These are phyloP conservation scores for Stephanodiscus triporus DNA, from an alignment of 108 stramenopile genomes.

Conservation along the genomic window DNA sequence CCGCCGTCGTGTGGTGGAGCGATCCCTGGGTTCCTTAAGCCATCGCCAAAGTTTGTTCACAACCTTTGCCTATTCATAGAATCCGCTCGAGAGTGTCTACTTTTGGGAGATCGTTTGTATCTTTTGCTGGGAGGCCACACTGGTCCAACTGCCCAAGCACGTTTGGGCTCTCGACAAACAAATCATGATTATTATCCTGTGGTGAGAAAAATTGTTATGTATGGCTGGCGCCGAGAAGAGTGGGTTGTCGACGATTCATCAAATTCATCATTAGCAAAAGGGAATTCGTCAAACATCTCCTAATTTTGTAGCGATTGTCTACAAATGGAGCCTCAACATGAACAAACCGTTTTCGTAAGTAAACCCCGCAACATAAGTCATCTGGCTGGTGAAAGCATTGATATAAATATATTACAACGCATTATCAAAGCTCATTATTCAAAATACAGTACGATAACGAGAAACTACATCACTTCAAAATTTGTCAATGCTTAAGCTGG, in stretches of 20 bases:
- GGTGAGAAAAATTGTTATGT: not conserved
- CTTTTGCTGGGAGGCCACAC: not conserved
- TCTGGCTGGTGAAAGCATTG: too few species aligned
- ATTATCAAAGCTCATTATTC: too few species aligned
- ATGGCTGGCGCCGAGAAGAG: not conserved
- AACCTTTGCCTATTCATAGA: conserved; percentile 15
- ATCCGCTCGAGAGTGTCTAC: conserved; percentile 13
- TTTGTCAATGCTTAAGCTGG: too few species aligned
- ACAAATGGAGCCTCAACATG: too few species aligned
- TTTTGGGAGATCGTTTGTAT: not conserved
- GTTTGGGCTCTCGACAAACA: not conserved
- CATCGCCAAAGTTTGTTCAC: conserved; percentile 7
- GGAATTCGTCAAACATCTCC: too few species aligned
- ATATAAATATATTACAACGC: too few species aligned
- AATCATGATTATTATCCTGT: conserved; percentile 3
- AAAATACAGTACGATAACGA: too few species aligned
- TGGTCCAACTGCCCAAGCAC: not conserved
- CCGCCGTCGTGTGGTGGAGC: not conserved
- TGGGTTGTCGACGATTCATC: conserved; percentile 1
- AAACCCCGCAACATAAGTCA: too few species aligned
- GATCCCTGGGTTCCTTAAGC: not conserved
- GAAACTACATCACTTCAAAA: too few species aligned
- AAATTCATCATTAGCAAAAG: too few species aligned
- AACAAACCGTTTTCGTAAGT: too few species aligned
- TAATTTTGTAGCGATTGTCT: too few species aligned